Evolutionary conservation across 345 rosid species (phyloP), one percentile per base, ranked within the genome.

Genomic region (Brassica juncea): DNA sequence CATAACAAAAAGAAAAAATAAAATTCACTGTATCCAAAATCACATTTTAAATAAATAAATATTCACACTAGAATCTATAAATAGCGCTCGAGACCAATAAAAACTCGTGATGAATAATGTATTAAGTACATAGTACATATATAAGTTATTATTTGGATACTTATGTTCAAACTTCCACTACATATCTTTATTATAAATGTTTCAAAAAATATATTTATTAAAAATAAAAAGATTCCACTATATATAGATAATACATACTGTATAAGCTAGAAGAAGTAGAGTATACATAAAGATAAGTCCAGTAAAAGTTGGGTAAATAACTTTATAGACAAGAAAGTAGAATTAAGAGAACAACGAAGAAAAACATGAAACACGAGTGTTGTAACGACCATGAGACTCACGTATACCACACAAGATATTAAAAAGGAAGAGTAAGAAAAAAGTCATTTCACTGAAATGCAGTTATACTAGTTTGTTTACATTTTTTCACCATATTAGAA

Each of bases 301-400:
- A 65, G 15, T 52, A 65, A 32, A 5, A 39, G 49, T 52, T 42
- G 12, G 49, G 63, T 60, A 77, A 68, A 68, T 59, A 68, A 12
- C 54, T 30, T 69, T 16, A 61, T 63, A 70, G 15, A 35, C 37
- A 68, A 68, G 16, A 76, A 68, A 19, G 4, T 21, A 23, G 3
- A 47, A 42, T 32, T 32, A 70, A 70, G 25, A 49, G 9, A 63
- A 34, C 39, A 61, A 39, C 2, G 54, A 31, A 8, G 25, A 12
- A 66, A 77, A 77, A 71, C 76, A 77, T 71, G 66, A 63, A 64
- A 71, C 0, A 63, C 2, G 67, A 64, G 68, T 78, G 77, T 78
- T 55, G 77, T 65, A 78, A 78, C 72, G 72, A 28, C 82, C 82
- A 31, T 58, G 52, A 72, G 10, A 59, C 27, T 78, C 77, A 72